Conservation (phyloP, 805 yeast genomes). For the Cyberlindnera suaveolens region DNA sequence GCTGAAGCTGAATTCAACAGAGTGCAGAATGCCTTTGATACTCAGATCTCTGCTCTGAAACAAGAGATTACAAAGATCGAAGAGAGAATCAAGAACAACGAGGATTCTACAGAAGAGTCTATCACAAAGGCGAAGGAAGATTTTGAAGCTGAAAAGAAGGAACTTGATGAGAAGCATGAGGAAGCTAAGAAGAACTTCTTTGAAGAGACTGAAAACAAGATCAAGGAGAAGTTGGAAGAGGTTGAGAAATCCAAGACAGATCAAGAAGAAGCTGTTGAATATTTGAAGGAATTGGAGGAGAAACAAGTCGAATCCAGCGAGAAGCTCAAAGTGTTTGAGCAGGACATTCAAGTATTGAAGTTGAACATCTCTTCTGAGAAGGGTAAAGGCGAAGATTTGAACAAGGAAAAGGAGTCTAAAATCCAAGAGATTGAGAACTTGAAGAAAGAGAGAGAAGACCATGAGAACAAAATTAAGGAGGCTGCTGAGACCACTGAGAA, state of each 20-base stretch:
- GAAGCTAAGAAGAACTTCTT: constrained; percentile 14
- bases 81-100: constrained; percentile 10
- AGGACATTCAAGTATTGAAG: constrained; percentile 15
- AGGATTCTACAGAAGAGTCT: constrained; percentile 7
- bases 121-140: constrained; percentile 12
- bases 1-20: constrained; percentile 13
- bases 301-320: constrained; percentile 21
- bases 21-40: constrained; percentile 16
- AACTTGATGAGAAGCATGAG: constrained; percentile 19
- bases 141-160: constrained; percentile 14
- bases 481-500: constrained; percentile 6
- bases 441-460: constrained; percentile 14
- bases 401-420: constrained; percentile 10
- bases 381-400: constrained; percentile 14
- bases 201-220: constrained; percentile 21
- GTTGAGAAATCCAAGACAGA: constrained; percentile 18
- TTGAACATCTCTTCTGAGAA: constrained; percentile 12
- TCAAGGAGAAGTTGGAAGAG: constrained; percentile 13
- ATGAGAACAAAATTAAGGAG: constrained; percentile 9
- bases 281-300: constrained; percentile 19
- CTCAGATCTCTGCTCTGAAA: constrained; percentile 18
- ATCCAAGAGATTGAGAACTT: constrained; percentile 14
- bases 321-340: constrained; percentile 12
- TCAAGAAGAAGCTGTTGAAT: constrained; percentile 16
- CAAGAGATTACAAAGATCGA: constrained; percentile 19